Conservation (phyloP, 208 protist species). For the Acanthamoeba royreba region DNA sequence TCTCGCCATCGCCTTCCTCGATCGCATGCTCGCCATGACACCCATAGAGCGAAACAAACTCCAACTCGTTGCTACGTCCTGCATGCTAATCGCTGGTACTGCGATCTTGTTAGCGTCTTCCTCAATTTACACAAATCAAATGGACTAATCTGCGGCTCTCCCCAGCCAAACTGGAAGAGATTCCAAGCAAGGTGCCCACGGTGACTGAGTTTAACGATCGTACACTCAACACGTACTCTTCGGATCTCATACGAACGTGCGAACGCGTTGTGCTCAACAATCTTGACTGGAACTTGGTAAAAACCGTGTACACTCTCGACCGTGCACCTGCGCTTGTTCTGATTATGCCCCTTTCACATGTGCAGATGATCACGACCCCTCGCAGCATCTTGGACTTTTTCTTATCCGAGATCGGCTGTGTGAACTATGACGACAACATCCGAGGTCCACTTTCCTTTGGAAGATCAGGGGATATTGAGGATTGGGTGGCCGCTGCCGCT, state of each 20-base stretch:
- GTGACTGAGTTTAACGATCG: neutral
- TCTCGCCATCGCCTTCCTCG: slow-evolving; percentile 25
- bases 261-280: neutral
- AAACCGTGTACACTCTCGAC: no score
- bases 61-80: slow-evolving; percentile 3
- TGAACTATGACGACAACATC: slow-evolving; percentile 9
- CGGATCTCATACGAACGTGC: neutral
- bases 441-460: neutral
- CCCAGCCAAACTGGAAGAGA: neutral
- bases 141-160: neutral
- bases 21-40: neutral
- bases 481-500: neutral
- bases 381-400: slow-evolving; percentile 24
- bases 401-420: neutral
- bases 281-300: slow-evolving; percentile 4
- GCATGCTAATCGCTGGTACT: neutral
- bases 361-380: neutral
- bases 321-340: no score
- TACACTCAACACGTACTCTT: neutral
- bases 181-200: slow-evolving; percentile 3
- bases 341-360: no score
- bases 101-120: neutral
- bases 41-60: neutral
- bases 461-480: neutral
- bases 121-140: neutral